These are phyloP conservation scores for Calonectria pteridis DNA, from an alignment of 2,329 filamentous ascomycete genomes.

Conservation along the genomic window DNA sequence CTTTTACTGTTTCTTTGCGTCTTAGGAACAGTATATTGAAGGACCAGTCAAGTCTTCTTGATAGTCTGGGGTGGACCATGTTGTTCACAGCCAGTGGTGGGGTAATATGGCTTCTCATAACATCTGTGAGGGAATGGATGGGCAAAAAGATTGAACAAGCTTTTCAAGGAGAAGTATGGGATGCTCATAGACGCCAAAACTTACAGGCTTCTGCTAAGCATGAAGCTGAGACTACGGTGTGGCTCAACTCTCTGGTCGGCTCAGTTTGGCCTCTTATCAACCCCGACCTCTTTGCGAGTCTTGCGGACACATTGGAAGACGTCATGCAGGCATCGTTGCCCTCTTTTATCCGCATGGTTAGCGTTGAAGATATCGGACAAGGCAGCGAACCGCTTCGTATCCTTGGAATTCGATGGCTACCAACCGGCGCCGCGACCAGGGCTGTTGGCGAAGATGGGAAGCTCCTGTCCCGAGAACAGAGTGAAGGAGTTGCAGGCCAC, in stretches of 20 bases:
- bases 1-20: slow-evolving; percentile 39
- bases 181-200: slow-evolving; percentile 69
- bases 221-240: slow-evolving; percentile 74
- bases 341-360: slow-evolving; percentile 78
- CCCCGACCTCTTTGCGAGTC: slow-evolving; percentile 77
- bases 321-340: slow-evolving; percentile 84
- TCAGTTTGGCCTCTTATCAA: slow-evolving; percentile 82
- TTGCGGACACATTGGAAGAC: slow-evolving; percentile 80
- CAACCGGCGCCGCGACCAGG: slow-evolving; percentile 75
- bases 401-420: slow-evolving; percentile 78
- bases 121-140: slow-evolving; percentile 69
- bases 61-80: slow-evolving; percentile 40
- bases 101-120: slow-evolving; percentile 51
- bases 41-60: slow-evolving; percentile 33
- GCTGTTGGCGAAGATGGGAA: slow-evolving; percentile 71
- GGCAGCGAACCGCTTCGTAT: slow-evolving; percentile 79
- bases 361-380: slow-evolving; percentile 81
- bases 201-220: slow-evolving; percentile 55
- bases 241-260: slow-evolving; percentile 77
- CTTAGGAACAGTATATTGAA: slow-evolving; percentile 25
- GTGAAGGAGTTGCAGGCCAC: slow-evolving; percentile 49
- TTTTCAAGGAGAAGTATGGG: slow-evolving; percentile 79
- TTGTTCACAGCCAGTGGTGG: slow-evolving; percentile 44
- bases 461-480: slow-evolving; percentile 56
- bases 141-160: slow-evolving; percentile 71